phyloP scores from a whole-genome alignment of 805 yeast genomes.

The Saturnispora dispora region DNA sequence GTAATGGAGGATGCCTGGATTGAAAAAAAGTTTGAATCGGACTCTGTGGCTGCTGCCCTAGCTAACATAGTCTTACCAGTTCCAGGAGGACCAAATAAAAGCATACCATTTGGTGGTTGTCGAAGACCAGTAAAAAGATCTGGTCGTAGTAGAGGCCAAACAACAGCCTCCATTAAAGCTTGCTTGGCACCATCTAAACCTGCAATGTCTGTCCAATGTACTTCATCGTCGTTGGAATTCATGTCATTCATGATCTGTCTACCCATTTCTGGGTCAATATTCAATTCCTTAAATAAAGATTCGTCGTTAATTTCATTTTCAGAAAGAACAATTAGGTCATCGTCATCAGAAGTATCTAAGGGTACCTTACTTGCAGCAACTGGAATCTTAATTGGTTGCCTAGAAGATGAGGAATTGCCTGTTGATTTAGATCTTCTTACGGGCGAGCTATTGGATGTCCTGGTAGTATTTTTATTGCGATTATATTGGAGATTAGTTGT shows the following conservation, averaged over 20 bases:
- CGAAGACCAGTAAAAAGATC: constrained; percentile 84
- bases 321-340: constrained; percentile 10
- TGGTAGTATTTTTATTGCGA: not conserved
- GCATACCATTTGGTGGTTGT: constrained; percentile 95
- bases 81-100: constrained; percentile 97
- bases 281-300: constrained; percentile 32
- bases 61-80: constrained; percentile 98
- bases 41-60: constrained; percentile 92
- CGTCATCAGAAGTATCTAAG: constrained; percentile 9
- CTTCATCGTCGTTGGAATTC: constrained; percentile 82
- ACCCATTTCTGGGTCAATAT: constrained; percentile 6
- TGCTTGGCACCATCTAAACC: constrained; percentile 85
- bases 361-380: constrained; percentile 8
- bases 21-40: constrained; percentile 84
- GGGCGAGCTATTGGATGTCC: not conserved
- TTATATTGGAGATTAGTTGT: not conserved
- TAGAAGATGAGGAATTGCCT: not conserved
- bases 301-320: constrained; percentile 20
- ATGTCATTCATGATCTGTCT: constrained; percentile 66
- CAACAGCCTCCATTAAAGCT: constrained; percentile 88
- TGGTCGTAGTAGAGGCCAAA: constrained; percentile 89
- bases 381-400: constrained; percentile 2
- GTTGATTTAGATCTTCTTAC: not conserved
- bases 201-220: constrained; percentile 91
- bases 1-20: constrained; percentile 86